phyloP scores from a whole-genome alignment of 2,329 filamentous ascomycete species.

The Myriangium duriaei region DNA sequence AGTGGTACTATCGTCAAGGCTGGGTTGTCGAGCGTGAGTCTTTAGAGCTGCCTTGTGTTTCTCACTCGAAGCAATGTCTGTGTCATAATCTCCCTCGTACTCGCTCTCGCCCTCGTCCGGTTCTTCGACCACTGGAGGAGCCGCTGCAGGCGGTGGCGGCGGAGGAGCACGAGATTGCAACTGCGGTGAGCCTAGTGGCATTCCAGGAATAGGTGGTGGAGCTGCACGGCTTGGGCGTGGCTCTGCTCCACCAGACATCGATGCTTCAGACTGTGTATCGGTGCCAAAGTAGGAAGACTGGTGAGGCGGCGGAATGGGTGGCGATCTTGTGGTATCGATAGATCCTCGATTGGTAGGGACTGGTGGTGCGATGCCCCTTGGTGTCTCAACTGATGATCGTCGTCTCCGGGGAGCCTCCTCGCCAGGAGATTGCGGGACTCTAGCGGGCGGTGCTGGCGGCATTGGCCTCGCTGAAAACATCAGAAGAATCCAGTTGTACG shows the following conservation, averaged over 20 bases:
- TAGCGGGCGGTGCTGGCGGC: constrained; percentile 40
- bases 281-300: constrained; percentile 31
- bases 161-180: constrained; percentile 31
- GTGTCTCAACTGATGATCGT: constrained; percentile 29
- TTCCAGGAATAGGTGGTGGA: constrained; percentile 23
- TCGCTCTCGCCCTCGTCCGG: constrained; percentile 75
- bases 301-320: constrained; percentile 20
- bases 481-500: background rate
- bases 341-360: constrained; percentile 18
- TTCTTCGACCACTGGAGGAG: constrained; percentile 35
- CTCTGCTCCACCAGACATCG: constrained; percentile 20
- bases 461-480: constrained; percentile 46
- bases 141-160: constrained; percentile 32
- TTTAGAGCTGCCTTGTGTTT: constrained; percentile 89
- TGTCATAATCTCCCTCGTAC: constrained; percentile 96
- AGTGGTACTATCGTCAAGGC: constrained; percentile 52
- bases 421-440: constrained; percentile 47
- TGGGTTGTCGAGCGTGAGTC: constrained; percentile 59
- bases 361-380: constrained; percentile 24
- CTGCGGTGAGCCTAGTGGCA: constrained; percentile 21
- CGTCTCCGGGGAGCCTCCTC: constrained; percentile 19
- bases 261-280: constrained; percentile 22
- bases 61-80: constrained; percentile 88
- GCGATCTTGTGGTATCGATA: constrained; percentile 13
- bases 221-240: constrained; percentile 25